phyloP scores from a whole-genome alignment of 2,329 filamentous ascomycete species.

The Cordyceps tenuipes region DNA sequence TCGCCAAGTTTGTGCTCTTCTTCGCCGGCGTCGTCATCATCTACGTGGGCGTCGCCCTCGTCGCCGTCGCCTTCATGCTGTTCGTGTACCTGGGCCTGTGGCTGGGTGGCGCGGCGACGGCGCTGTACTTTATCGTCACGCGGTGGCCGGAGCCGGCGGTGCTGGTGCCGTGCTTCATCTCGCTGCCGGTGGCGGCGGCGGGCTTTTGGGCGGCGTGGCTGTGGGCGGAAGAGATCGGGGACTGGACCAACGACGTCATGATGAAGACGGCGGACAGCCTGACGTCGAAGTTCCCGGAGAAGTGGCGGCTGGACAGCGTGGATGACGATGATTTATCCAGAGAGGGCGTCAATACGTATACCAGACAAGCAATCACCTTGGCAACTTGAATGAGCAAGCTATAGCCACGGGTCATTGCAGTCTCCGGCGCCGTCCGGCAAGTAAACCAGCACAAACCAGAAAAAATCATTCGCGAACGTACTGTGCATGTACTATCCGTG shows the following conservation, averaged over 20 bases:
- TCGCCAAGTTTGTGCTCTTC: conserved; percentile 13
- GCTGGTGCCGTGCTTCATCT: conserved; percentile 20
- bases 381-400: background rate
- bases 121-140: conserved; percentile 22
- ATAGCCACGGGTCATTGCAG: background rate
- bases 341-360: conserved; percentile 16
- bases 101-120: conserved; percentile 17
- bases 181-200: conserved; percentile 10
- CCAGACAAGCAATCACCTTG: conserved; percentile 12
- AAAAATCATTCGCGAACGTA: too few species aligned
- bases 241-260: background rate
- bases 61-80: conserved; percentile 8
- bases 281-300: background rate
- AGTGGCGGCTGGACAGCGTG: conserved; percentile 14
- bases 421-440: too few species aligned
- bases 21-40: conserved; percentile 7
- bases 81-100: conserved; percentile 14
- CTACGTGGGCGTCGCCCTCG: background rate
- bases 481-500: too few species aligned
- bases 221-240: conserved; percentile 12
- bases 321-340: conserved; percentile 16
- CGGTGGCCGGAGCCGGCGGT: conserved; percentile 21
- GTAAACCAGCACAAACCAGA: too few species aligned
- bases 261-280: background rate
- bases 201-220: conserved; percentile 13